Base-by-base conservation (phyloP, 805 yeast species). In the Wickerhamomyces rabaulensis region DNA sequence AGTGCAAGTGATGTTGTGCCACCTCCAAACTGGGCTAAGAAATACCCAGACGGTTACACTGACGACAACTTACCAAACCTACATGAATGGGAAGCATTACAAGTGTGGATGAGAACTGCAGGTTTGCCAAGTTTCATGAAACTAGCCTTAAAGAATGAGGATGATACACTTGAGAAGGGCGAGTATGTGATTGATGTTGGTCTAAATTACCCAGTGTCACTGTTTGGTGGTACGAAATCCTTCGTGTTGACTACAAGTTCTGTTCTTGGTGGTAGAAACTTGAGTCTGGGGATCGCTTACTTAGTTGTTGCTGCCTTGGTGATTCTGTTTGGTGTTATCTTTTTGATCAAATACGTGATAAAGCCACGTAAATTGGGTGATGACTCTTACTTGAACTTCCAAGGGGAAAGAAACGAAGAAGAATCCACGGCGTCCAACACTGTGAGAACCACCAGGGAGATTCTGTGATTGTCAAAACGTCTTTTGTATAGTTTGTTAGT, bases 41-140 rank as follows among this genome's bases (percentile, higher is more conserved):
- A 60, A 68, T 92, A 66, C 64, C 98, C 98, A 2, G 68, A 90
- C 49, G 98, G 98, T 0, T 92, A 94, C 68, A 88, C 85, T n/a
- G 82, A 77, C 29, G 79, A 78, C 6, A 89, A 88, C 63, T 56
- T 92, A 50, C 96, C 95, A 3, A 84, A 87, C 60, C 62, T 92
- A 41, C 74, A 87, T 2, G 62, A 68, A 33, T 82, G 94, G 89
- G 92, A 88, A 61, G 82, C 82, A 53, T 78, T 92, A 56, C 96
- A 90, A 70, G 92, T 90, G 65, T 92, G 99, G 99, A 92, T 92
- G 97, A 80, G 95, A 58, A 90, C 97, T 1, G 96, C 98, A 0
- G 97, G 95, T 0, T 71, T 92, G 52, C 95, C 98, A 23, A 79
- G 84, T 12, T 92, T 94, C 61, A 81, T 85, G 73, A 92, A 94